These are phyloP conservation scores for Aspergillus neoniger DNA, from an alignment of 2,329 filamentous ascomycete genomes.

Conservation along the genomic window DNA sequence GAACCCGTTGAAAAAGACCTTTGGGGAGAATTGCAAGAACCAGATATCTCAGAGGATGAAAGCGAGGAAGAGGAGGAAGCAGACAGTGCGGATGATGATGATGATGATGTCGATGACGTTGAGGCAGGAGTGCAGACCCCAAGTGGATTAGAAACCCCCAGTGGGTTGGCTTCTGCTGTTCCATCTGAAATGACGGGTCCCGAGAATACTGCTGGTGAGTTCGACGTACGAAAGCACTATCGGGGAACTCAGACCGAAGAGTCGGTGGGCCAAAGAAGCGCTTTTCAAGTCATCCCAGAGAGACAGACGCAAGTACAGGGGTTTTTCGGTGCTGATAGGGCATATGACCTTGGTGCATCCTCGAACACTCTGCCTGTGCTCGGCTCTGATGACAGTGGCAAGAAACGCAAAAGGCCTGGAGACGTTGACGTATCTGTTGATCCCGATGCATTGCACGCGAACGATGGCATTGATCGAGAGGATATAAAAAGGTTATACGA, in stretches of 20 bases:
- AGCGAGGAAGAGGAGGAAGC: constrained; percentile 72
- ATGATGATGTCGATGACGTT: constrained; percentile 53
- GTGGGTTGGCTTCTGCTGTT: constrained; percentile 76
- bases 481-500: constrained; percentile 81
- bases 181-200: constrained; percentile 76
- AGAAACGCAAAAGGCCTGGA: constrained; percentile 93
- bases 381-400: constrained; percentile 72
- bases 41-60: constrained; percentile 69
- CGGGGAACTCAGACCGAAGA: constrained; percentile 89
- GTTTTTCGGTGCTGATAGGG: constrained; percentile 94
- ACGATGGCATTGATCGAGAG: constrained; percentile 81
- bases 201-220: constrained; percentile 78
- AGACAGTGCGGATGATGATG: constrained; percentile 58
- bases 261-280: constrained; percentile 68
- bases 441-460: constrained; percentile 72
- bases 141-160: constrained; percentile 75
- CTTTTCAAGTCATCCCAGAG: constrained; percentile 89
- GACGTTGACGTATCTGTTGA: constrained; percentile 94
- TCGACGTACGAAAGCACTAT: constrained; percentile 85
- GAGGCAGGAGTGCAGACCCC: constrained; percentile 65
- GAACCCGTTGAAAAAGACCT: constrained; percentile 83
- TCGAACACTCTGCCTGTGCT: constrained; percentile 68
- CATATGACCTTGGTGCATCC: constrained; percentile 77
- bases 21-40: constrained; percentile 88
- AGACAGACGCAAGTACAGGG: constrained; percentile 81